phyloP scores from a whole-genome alignment of 1,284 basidiomycete genomes.

The Irpex sp. region DNA sequence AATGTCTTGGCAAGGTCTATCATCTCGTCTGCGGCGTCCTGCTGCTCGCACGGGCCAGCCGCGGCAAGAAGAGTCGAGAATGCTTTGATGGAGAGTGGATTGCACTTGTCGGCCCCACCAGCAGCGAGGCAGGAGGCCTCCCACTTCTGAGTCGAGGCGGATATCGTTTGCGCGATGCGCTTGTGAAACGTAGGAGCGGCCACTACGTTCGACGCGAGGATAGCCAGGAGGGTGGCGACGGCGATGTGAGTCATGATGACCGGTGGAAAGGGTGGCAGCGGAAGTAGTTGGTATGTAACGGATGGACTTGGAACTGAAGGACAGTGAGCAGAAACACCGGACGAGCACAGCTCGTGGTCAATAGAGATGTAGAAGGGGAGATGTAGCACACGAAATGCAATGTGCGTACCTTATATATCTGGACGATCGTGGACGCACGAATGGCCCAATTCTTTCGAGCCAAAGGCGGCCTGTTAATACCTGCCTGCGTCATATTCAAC shows the following conservation, averaged over 20 bases:
- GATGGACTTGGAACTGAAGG: neutral
- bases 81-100: constrained; percentile 46
- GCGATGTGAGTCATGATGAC: neutral
- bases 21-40: constrained; percentile 34
- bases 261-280: neutral
- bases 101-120: constrained; percentile 51
- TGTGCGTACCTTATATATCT: neutral
- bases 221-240: neutral
- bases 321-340: neutral
- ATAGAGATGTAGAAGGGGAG: neutral
- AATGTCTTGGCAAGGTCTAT: constrained; percentile 57
- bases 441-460: no score
- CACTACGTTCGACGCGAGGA: neutral
- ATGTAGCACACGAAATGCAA: neutral
- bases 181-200: neutral
- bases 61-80: constrained; percentile 50
- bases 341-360: neutral
- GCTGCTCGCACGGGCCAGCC: neutral
- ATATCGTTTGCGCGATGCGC: neutral
- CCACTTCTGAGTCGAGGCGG: constrained; percentile 35
- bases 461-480: no score
- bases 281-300: neutral
- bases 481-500: no score
- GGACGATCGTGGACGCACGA: neutral
- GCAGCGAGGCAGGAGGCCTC: constrained; percentile 42